A percentile compares a stretch with the other conserved stretches of the same genome.
phyloP scores from a whole-genome alignment of 306 rosid species.

The Ziziphus jujuba region DNA sequence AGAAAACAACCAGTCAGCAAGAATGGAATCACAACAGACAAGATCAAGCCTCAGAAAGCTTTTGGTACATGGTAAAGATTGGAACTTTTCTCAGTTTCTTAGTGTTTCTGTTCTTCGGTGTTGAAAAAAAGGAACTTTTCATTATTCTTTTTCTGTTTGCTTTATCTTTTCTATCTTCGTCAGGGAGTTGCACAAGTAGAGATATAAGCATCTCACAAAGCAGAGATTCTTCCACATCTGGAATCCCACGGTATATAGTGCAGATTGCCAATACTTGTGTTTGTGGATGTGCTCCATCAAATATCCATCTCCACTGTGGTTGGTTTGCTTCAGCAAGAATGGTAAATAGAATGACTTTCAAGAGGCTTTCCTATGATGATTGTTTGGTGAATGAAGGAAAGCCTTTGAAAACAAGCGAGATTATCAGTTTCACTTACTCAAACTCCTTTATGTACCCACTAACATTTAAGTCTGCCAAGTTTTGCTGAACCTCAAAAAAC shows the following conservation, averaged over 20 bases:
- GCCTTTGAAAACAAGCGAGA: constrained; percentile 38
- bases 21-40: constrained; percentile 26
- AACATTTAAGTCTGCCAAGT: constrained; percentile 53
- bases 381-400: constrained; percentile 70
- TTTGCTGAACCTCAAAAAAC: constrained; percentile 35
- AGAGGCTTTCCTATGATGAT: constrained; percentile 59
- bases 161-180: neutral
- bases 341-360: constrained; percentile 53
- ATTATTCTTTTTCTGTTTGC: neutral
- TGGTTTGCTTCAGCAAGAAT: constrained; percentile 74
- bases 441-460: constrained; percentile 68
- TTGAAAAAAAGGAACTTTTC: no score
- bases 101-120: neutral
- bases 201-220: constrained; percentile 72
- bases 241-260: constrained; percentile 64
- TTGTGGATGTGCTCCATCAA: constrained; percentile 53
- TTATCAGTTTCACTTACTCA: constrained; percentile 59
- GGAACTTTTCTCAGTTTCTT: no score
- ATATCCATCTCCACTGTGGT: constrained; percentile 67
- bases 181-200: constrained; percentile 50
- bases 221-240: constrained; percentile 40
- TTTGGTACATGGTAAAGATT: constrained; percentile 40
- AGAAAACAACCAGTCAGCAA: constrained; percentile 32
- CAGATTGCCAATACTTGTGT: constrained; percentile 64
- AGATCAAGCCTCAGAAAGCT: constrained; percentile 29